Base-by-base conservation (phyloP, 2,329 filamentous ascomycete species). In the Sarocladium oryzae region DNA sequence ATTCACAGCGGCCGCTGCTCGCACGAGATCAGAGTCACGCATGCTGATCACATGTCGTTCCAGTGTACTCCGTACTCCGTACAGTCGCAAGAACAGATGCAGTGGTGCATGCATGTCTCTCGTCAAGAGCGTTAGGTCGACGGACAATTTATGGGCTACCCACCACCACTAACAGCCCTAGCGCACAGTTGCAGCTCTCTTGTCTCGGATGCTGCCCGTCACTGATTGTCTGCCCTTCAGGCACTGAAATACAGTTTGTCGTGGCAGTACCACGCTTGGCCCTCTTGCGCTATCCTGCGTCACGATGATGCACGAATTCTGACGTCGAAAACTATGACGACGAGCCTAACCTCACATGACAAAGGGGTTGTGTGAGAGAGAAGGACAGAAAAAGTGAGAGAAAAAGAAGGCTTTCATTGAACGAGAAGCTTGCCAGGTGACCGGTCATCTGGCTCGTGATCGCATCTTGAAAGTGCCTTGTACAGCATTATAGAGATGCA, bases 171-270 rank as follows among this genome's bases (percentile, higher is more conserved):
- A 11, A 20, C n/a, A 10, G 28, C 8, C 16, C n/a, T 48, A 48
- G 43, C 43, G 24, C 20, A 15, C 26, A 32, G 16, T 40, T 7
- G 43, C 9, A 21, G 10, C 18, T 26, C 26, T 33, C 4, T 8
- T 48, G 43, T 48, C 43, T 48, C 43, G 43, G 43, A 32, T 48
- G 43, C 26, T 33, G 32, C n/a, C 43, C 43, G 43, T 32, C n/a
- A 18, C 7, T 20, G 3, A 7, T 13, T 48, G 43, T 40, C 36
- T 40, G 10, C 10, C 10, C 16, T 13, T 40, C 7, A 20, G 18
- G 11, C 18, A 7, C 7, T 40, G n/a, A 13, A 30, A 7, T 30
- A 30, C 28, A 30, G 28, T 30, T 30, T 30, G 28, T 30, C 28
- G 28, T 30, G 28, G n/a, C 13, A 30, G 28, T 30, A 30, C 7